Evolutionary conservation across 2,329 filamentous ascomycete species (phyloP).

Genomic region (Diaporthe sp.): DNA sequence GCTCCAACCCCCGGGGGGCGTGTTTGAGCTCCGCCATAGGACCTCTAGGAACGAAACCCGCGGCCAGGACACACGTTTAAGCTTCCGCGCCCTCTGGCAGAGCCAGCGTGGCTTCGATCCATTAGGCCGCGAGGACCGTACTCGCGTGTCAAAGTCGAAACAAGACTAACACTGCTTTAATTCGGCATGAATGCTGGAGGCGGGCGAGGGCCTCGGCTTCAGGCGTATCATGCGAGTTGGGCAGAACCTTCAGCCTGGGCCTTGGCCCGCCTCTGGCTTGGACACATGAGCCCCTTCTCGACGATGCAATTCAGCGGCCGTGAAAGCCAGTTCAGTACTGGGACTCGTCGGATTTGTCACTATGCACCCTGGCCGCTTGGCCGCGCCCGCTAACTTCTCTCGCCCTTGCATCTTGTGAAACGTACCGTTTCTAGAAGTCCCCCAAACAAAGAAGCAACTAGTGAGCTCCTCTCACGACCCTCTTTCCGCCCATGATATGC

Average conservation of each 20-base stretch:
- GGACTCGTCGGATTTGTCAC: constrained; percentile 11
- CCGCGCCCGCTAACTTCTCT: not conserved
- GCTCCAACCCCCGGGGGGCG: constrained; percentile 1
- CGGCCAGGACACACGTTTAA: constrained; percentile 23
- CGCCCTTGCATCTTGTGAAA: constrained; percentile 17
- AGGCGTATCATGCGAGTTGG: constrained; percentile 17
- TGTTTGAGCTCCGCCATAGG: constrained; percentile 14
- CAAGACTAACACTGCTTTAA: constrained; percentile 19
- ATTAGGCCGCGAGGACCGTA: not conserved
- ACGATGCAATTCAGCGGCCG: not conserved
- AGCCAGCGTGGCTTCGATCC: constrained; percentile 3
- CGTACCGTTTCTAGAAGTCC: constrained; percentile 1
- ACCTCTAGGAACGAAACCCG: constrained; percentile 29
- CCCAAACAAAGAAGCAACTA: not conserved
- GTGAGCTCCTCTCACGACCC: not conserved
- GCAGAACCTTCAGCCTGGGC: constrained; percentile 27
- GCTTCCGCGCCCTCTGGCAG: not conserved
- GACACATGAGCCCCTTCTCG: not conserved
- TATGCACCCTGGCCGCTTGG: not conserved
- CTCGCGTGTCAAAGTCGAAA: constrained; percentile 19
- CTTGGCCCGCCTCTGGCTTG: constrained; percentile 4
- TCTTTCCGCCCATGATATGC: constrained; percentile 10
- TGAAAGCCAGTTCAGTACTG: not conserved
- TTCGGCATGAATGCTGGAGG: constrained; percentile 31
- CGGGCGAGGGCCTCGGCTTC: constrained; percentile 27